Evolutionary conservation across 495 filamentous ascomycete genomes (phyloP).

Genomic region (Podospora fimiseda): DNA sequence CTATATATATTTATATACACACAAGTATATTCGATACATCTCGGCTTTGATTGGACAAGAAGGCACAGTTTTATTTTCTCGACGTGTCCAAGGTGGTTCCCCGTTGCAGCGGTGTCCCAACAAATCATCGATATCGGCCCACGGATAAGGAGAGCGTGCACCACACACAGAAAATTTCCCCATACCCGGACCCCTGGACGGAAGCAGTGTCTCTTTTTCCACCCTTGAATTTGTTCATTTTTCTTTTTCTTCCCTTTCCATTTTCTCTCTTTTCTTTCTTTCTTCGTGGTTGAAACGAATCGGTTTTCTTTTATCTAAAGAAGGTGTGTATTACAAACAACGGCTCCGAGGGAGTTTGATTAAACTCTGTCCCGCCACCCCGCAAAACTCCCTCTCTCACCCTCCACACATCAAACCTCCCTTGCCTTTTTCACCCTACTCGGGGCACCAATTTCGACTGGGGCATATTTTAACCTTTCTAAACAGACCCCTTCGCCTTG

Average conservation of each 20-base stretch:
- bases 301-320: conserved; percentile 7
- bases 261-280: too few species aligned
- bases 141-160: conserved; percentile 4
- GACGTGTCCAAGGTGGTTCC: not conserved
- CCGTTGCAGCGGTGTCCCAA: conserved; percentile 3
- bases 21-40: not conserved
- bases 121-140: conserved; percentile 3
- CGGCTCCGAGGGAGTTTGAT: not conserved
- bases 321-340: conserved; percentile 4
- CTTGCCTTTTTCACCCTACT: not conserved
- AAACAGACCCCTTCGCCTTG: not conserved
- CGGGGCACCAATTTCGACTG: not conserved
- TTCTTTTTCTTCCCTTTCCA: not conserved
- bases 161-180: conserved; percentile 2
- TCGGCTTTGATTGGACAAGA: not conserved
- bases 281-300: conserved; percentile 8
- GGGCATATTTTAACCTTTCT: not conserved
- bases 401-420: not conserved
- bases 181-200: not conserved
- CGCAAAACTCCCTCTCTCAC: too few species aligned
- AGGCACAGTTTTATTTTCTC: not conserved
- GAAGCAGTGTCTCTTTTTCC: not conserved
- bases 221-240: not conserved
- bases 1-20: too few species aligned
- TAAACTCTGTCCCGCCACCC: too few species aligned